A percentile compares a stretch with the other conserved stretches of the same genome.
Evolutionary conservation across 257 asterid genomes (phyloP).

Genomic region (Parsonsia alboflavescens): DNA sequence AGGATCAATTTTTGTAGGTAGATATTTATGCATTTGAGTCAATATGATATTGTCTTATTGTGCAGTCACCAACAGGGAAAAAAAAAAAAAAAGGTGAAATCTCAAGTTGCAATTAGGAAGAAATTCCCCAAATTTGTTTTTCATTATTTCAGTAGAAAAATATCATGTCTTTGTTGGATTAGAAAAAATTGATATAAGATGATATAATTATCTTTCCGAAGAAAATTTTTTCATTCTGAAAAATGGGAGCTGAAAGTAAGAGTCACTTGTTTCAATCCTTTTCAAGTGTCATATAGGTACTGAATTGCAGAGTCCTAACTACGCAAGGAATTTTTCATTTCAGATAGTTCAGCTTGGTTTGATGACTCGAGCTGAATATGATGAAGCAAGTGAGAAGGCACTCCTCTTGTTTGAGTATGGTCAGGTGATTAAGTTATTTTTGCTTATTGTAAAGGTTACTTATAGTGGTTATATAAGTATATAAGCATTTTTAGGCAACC

Average conservation of each 20-base stretch:
- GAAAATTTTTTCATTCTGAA: not conserved
- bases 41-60: not conserved
- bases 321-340: constrained; percentile 20
- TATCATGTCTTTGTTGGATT: not conserved
- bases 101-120: not conserved
- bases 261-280: not conserved
- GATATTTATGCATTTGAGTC: not conserved
- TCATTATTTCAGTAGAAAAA: not conserved
- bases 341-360: constrained; percentile 74
- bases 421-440: constrained; percentile 44
- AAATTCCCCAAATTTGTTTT: not conserved
- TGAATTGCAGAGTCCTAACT: not conserved
- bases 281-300: not conserved
- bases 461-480: not conserved
- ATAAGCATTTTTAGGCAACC: not conserved
- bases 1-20: not conserved
- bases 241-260: not conserved
- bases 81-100: not conserved
- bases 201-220: not conserved
- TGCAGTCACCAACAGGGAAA: not conserved
- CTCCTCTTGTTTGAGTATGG: constrained; percentile 74
- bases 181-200: not conserved
- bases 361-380: constrained; percentile 74
- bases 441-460: no score
- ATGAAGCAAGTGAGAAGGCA: constrained; percentile 75